Evolutionary conservation across 2,329 filamentous ascomycete species (phyloP).

Genomic region (Chaetomium olivaceum): DNA sequence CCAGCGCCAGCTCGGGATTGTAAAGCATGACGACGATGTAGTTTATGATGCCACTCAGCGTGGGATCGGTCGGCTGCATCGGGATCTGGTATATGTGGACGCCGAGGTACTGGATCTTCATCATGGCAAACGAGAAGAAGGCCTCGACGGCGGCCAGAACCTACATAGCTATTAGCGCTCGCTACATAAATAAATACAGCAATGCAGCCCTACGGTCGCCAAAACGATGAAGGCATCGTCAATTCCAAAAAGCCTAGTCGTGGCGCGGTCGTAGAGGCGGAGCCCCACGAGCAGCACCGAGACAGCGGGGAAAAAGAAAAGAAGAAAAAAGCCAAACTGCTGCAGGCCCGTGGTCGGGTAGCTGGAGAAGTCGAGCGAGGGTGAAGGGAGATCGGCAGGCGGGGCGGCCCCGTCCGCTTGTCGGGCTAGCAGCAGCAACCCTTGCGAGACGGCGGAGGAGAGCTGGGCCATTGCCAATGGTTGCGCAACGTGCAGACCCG

Average conservation of each 20-base stretch:
- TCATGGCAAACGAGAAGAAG: conserved; percentile 23
- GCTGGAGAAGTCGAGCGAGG: conserved; percentile 19
- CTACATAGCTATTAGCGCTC: background rate
- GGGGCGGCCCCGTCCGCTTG: conserved; percentile 1
- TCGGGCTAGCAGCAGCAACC: conserved; percentile 15
- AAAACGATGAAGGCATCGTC: conserved; percentile 25
- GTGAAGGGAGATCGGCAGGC: conserved; percentile 4
- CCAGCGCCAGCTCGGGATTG: conserved; percentile 38
- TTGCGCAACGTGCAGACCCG: background rate
- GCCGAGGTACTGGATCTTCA: conserved; percentile 26
- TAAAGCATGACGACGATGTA: conserved; percentile 36
- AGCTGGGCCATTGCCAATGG: conserved; percentile 12
- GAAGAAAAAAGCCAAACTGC: conserved; percentile 23
- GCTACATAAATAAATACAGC: background rate
- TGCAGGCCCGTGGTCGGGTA: conserved; percentile 24
- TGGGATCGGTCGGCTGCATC: conserved; percentile 26
- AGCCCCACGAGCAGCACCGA: conserved; percentile 22
- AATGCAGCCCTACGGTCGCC: conserved; percentile 26
- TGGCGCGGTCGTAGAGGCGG: conserved; percentile 18
- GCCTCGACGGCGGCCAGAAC: conserved; percentile 17
- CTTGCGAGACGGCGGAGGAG: background rate
- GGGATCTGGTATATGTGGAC: conserved; percentile 22
- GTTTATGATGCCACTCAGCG: conserved; percentile 31
- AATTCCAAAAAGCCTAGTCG: conserved; percentile 19
- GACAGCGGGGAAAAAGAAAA: conserved; percentile 23